These are phyloP conservation scores for Xylaria sp. DNA, from an alignment of 495 filamentous ascomycete genomes.

Conservation along the genomic window DNA sequence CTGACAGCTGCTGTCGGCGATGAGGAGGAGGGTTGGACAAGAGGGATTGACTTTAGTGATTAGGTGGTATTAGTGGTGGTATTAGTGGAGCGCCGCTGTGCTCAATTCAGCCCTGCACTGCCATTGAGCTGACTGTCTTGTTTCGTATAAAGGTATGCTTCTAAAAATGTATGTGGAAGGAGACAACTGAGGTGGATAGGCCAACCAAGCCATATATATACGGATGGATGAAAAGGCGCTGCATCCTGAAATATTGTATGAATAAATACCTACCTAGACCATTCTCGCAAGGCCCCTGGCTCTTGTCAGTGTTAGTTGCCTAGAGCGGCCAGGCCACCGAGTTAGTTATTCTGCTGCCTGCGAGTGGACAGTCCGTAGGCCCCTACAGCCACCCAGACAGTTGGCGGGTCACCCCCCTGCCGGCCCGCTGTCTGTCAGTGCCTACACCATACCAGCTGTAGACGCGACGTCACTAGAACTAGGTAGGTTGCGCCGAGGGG, in stretches of 20 bases:
- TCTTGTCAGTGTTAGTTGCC: constrained; percentile 18
- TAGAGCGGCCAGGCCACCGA: constrained; percentile 20
- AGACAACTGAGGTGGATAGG: neutral
- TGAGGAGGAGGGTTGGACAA: constrained; percentile 11
- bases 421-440: neutral
- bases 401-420: neutral
- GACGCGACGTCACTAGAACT: neutral
- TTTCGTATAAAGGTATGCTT: neutral
- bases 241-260: neutral
- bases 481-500: neutral
- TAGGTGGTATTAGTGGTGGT: constrained; percentile 18
- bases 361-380: neutral
- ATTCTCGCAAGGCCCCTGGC: neutral
- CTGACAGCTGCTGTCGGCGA: constrained; percentile 15
- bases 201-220: neutral
- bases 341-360: constrained; percentile 43
- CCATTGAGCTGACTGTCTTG: constrained; percentile 13
- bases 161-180: neutral
- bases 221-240: neutral
- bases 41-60: no score
- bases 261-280: constrained; percentile 6
- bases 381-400: neutral
- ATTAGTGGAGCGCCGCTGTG: constrained; percentile 21
- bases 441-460: neutral
- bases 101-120: constrained; percentile 9